These are phyloP conservation scores for Uncinocarpus reesii DNA, from an alignment of 2,329 filamentous ascomycete species.

Conservation along the genomic window DNA sequence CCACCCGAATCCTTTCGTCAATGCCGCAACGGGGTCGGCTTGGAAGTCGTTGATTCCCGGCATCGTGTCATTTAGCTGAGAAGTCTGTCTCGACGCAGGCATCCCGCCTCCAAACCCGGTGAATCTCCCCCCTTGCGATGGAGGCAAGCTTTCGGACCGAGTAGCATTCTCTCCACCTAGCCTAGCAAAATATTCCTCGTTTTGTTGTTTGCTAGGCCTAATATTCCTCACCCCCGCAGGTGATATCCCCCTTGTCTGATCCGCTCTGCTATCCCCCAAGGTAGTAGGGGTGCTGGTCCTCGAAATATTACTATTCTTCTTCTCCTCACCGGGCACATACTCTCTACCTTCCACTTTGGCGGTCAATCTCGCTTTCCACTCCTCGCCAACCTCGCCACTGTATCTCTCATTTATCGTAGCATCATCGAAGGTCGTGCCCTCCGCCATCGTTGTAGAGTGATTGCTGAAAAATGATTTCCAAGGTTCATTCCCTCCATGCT, in stretches of 20 bases:
- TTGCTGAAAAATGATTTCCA: conserved; percentile 82
- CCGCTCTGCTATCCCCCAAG: conserved; percentile 21
- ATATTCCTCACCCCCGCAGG: conserved; percentile 23
- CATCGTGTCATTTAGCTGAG: conserved; percentile 30
- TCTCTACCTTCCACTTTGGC: conserved; percentile 81
- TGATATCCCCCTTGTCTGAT: conserved; percentile 19
- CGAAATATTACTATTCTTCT: conserved; percentile 32
- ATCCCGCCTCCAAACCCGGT: conserved; percentile 77
- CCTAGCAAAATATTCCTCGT: conserved; percentile 83
- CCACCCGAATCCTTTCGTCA: conserved; percentile 93
- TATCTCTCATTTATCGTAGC: conserved; percentile 86
- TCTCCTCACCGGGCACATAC: conserved; percentile 65
- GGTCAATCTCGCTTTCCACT: conserved; percentile 83
- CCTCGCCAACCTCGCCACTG: conserved; percentile 78
- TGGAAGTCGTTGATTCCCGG: conserved; percentile 80
- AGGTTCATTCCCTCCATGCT: conserved; percentile 75
- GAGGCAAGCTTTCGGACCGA: conserved; percentile 63
- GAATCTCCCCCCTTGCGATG: conserved; percentile 87
- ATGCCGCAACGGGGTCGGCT: conserved; percentile 74
- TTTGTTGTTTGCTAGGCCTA: conserved; percentile 51
- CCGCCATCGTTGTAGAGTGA: conserved; percentile 55
- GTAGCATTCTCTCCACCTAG: conserved; percentile 74
- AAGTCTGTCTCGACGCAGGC: conserved; percentile 33
- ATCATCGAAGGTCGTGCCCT: conserved; percentile 66
- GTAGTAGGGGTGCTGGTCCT: conserved; percentile 27